Percentiles rank a stretch among this genome's conserved stretches.
phyloP scores from a whole-genome alignment of 345 rosid genomes.

The Populus alba region DNA sequence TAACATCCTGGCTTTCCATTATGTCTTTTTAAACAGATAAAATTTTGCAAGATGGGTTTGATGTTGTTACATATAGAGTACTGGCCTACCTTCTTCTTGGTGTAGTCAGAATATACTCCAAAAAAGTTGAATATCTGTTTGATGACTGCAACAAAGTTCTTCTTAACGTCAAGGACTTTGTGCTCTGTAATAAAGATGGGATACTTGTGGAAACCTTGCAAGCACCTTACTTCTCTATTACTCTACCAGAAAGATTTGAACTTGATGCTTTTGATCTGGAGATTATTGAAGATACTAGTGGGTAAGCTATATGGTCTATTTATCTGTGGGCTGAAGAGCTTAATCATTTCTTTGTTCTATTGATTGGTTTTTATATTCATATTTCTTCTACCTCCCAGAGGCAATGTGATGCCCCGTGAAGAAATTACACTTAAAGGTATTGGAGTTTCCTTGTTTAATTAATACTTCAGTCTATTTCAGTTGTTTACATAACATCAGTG shows the following conservation, averaged over 20 bases:
- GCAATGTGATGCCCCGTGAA: slow-evolving; percentile 52
- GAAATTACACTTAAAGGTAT: slow-evolving; percentile 74
- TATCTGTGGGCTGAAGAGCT: not conserved
- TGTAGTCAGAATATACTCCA: slow-evolving; percentile 81
- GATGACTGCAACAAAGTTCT: slow-evolving; percentile 67
- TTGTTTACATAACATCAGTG: not conserved
- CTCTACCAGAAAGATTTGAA: slow-evolving; percentile 67
- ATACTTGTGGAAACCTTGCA: slow-evolving; percentile 16
- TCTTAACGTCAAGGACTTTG: slow-evolving; percentile 53
- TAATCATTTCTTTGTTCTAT: slow-evolving; percentile 8
- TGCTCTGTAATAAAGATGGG: slow-evolving; percentile 37
- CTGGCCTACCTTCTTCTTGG: slow-evolving; percentile 84
- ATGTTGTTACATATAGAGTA: slow-evolving; percentile 61
- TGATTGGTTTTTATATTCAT: slow-evolving; percentile 10
- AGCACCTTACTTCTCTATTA: slow-evolving; percentile 44
- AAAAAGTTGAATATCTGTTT: slow-evolving; percentile 73
- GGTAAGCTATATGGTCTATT: slow-evolving; percentile 41
- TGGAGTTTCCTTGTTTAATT: slow-evolving; percentile 5
- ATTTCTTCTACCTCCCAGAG: slow-evolving; percentile 37
- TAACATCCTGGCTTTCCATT: not conserved
- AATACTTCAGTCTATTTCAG: not conserved
- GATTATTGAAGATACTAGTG: slow-evolving; percentile 53
- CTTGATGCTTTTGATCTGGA: slow-evolving; percentile 93
- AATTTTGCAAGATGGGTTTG: slow-evolving; percentile 67
- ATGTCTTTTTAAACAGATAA: slow-evolving; percentile 44